Conservation (phyloP, 148 eudicot genomes). For the Polygonum aviculare region DNA sequence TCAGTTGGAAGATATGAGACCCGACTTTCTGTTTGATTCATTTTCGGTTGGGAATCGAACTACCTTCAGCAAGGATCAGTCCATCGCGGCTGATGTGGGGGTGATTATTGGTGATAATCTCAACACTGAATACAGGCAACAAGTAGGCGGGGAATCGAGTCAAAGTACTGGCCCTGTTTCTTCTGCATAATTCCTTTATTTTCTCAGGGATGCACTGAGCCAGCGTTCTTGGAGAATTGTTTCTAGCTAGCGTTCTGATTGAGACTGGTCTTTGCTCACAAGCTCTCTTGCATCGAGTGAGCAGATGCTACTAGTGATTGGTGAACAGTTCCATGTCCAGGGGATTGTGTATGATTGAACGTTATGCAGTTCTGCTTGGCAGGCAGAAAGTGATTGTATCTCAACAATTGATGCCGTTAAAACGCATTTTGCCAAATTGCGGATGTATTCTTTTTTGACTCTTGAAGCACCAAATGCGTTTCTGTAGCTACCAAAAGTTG, state of each 20-base stretch:
- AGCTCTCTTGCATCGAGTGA: background rate
- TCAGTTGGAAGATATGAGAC: conserved; percentile 38
- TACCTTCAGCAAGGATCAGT: conserved; percentile 23
- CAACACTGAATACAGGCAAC: conserved; percentile 30
- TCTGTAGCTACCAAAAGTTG: background rate
- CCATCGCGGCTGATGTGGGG: conserved; percentile 33
- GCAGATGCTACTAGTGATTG: background rate
- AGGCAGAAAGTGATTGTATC: background rate
- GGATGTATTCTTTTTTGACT: background rate
- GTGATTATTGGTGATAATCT: conserved; percentile 44
- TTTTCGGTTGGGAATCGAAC: conserved; percentile 30
- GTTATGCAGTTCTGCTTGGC: background rate
- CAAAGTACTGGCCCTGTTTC: conserved; percentile 17
- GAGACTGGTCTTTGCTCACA: background rate
- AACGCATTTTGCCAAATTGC: background rate
- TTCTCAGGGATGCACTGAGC: background rate
- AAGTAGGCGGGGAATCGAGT: conserved; percentile 20
- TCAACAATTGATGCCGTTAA: background rate
- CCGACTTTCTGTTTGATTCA: conserved; percentile 53
- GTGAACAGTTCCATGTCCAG: background rate
- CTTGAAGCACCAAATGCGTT: background rate
- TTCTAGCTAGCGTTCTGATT: background rate
- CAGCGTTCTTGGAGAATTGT: background rate
- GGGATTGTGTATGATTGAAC: background rate
- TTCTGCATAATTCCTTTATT: conserved; percentile 14